These are phyloP conservation scores for Rhodotorula diobovata DNA, from an alignment of 768 basidiomycete genomes.

Conservation along the genomic window DNA sequence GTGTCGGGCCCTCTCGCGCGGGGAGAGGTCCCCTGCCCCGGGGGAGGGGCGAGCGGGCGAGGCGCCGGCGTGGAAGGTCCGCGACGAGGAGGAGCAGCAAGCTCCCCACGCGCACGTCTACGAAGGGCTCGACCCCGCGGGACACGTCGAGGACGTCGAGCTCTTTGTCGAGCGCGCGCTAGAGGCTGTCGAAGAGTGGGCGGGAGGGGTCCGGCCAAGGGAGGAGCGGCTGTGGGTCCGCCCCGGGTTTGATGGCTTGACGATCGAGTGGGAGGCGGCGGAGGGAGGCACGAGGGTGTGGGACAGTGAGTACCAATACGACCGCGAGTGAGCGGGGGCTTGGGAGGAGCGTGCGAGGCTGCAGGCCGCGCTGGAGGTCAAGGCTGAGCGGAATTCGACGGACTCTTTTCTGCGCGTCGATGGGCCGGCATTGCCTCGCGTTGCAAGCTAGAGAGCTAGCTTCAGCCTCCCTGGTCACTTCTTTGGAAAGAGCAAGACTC, in stretches of 20 bases:
- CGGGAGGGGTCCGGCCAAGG: not conserved
- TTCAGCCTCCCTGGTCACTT: no score
- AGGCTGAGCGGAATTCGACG: no score
- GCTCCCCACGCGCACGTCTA: not conserved
- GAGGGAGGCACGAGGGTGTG: conserved; percentile 11
- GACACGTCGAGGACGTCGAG: conserved; percentile 10
- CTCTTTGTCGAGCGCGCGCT: conserved; percentile 13
- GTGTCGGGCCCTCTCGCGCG: not conserved
- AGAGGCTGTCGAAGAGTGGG: conserved; percentile 32
- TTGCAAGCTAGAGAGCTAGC: no score
- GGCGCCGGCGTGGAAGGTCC: not conserved
- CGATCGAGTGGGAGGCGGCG: conserved; percentile 8
- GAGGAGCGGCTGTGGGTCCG: conserved; percentile 7
- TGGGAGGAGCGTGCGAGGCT: no score
- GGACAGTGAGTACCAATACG: conserved; percentile 27
- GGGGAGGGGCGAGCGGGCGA: no score
- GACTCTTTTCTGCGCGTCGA: no score
- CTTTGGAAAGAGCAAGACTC: no score
- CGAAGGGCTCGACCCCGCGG: not conserved
- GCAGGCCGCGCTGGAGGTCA: no score
- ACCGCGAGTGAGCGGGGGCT: not conserved
- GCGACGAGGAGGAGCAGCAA: not conserved
- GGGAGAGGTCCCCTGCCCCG: not conserved
- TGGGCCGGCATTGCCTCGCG: no score
- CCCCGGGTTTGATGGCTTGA: conserved; percentile 23